Evolutionary conservation across 192 early-diverging fungal species (phyloP), one percentile per base, ranked within the genome.

Genomic region (Coemansia sp.): DNA sequence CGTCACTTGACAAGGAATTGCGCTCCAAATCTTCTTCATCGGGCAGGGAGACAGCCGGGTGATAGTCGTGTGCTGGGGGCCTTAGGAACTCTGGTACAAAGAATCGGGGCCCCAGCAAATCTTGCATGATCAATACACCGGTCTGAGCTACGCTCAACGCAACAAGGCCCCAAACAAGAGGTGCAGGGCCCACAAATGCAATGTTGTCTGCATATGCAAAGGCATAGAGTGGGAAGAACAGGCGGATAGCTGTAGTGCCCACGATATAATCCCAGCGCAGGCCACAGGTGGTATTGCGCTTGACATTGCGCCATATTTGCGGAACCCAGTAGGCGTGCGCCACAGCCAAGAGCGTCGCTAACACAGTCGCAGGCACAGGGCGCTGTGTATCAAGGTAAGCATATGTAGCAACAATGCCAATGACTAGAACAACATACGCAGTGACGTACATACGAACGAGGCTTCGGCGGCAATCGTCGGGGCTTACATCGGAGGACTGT

Each of bases 241-340:
- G 64, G 13, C 89, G 78, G 19, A 85, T 70, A 16, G 81, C 33
- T 9, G 84, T 87, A 73, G 87, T 88, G 1, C 88, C 88, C 27
- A 89, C 17, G 7, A 92, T 68, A 50, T 90, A 93, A 19, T 81
- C 75, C 29, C 65, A 69, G 56, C 85, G 86, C 31, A 91, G 66
- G 0, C 86, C 86, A 19, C 85, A 74, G 65, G 86, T 75, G 14
- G 89, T 85, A 27, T 90, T 89, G 39, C 90, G 84, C 19, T 70
- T 77, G 19, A 89, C 83, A 59, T 92, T 93, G 70, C 90, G 84
- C 31, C 85, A 73, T 50, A 92, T 91, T 62, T 94, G 93, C n/a
- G 93, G 93, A 13, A 92, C 73, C 93, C 93, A 94, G 77, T 88
- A 91, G 3, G 91, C 92, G 74, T 85, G 90, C 35, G 88, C 62